A percentile compares a stretch with the other conserved stretches of the same genome.
Conservation (phyloP, 192 early-diverging fungal genomes). For the Phycomyces nitens region DNA sequence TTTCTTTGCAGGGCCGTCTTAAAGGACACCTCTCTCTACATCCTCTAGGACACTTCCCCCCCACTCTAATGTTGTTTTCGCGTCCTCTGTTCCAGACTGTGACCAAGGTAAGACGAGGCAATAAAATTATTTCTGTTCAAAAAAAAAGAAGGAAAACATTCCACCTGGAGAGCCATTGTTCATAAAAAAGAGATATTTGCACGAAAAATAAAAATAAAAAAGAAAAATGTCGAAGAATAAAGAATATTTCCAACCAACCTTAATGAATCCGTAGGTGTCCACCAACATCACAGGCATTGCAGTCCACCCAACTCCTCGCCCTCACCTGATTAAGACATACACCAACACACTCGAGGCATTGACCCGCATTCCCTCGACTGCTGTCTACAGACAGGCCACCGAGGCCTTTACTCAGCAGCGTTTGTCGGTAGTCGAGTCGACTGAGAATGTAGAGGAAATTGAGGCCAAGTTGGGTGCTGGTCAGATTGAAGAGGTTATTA, state of each 20-base stretch:
- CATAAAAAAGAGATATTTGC: not conserved
- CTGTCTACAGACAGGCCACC: constrained; percentile 80
- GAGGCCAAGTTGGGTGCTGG: constrained; percentile 75
- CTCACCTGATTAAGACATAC: constrained; percentile 82
- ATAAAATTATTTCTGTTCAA: not conserved
- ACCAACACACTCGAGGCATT: constrained; percentile 70
- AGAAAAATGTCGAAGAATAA: not conserved
- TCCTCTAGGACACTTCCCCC: not conserved
- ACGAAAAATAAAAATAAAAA: not conserved
- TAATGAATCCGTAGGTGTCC: constrained; percentile 35
- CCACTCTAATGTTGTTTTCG: constrained; percentile 29
- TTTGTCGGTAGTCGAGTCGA: constrained; percentile 69
- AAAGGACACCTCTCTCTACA: not conserved
- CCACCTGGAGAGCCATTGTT: too few species aligned
- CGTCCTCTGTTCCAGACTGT: constrained; percentile 32
- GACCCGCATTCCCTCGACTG: constrained; percentile 66
- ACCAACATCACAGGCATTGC: constrained; percentile 85
- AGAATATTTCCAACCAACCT: not conserved
- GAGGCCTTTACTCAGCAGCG: constrained; percentile 75
- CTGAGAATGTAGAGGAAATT: constrained; percentile 69
- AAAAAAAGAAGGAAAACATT: too few species aligned
- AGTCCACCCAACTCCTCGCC: constrained; percentile 84
- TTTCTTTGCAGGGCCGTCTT: not conserved
- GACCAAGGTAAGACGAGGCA: constrained; percentile 26
- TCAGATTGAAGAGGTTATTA: constrained; percentile 90